These are phyloP conservation scores for Claviceps spartinae DNA, from an alignment of 2,329 filamentous ascomycete genomes.

Conservation along the genomic window DNA sequence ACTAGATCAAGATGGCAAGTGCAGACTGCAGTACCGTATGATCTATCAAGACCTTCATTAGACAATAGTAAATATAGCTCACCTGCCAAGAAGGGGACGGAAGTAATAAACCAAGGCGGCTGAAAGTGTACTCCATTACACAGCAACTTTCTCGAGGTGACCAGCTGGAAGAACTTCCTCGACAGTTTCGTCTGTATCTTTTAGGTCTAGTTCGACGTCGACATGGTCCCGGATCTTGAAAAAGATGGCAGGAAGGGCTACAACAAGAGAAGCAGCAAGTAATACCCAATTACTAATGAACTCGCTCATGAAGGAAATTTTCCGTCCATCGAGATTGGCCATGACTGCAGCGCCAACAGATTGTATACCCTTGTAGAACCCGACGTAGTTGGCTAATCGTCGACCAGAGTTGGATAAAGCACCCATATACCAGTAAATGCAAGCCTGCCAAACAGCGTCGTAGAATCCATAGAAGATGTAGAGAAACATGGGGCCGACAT, in stretches of 20 bases:
- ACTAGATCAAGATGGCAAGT: too few species aligned
- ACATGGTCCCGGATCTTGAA: slow-evolving; percentile 71
- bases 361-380: slow-evolving; percentile 73
- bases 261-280: slow-evolving; percentile 56
- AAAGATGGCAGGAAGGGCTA: slow-evolving; percentile 69
- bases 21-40: too few species aligned
- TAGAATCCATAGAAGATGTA: slow-evolving; percentile 87
- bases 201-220: slow-evolving; percentile 66
- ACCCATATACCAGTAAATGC: slow-evolving; percentile 93
- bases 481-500: slow-evolving; percentile 66
- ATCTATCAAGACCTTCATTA: too few species aligned
- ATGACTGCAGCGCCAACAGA: slow-evolving; percentile 53
- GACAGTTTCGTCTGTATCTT: slow-evolving; percentile 71
- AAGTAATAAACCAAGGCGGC: neutral
- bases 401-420: slow-evolving; percentile 84
- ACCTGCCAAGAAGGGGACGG: too few species aligned
- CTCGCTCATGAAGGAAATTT: slow-evolving; percentile 50
- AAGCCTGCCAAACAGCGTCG: slow-evolving; percentile 83
- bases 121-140: neutral
- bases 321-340: slow-evolving; percentile 21
- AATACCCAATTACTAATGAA: slow-evolving; percentile 65
- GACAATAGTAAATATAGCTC: too few species aligned
- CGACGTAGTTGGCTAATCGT: slow-evolving; percentile 73
- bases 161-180: slow-evolving; percentile 43
- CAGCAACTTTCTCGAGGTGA: neutral